phyloP scores from a whole-genome alignment of 345 rosid species.

The Bruguiera sexangula region DNA sequence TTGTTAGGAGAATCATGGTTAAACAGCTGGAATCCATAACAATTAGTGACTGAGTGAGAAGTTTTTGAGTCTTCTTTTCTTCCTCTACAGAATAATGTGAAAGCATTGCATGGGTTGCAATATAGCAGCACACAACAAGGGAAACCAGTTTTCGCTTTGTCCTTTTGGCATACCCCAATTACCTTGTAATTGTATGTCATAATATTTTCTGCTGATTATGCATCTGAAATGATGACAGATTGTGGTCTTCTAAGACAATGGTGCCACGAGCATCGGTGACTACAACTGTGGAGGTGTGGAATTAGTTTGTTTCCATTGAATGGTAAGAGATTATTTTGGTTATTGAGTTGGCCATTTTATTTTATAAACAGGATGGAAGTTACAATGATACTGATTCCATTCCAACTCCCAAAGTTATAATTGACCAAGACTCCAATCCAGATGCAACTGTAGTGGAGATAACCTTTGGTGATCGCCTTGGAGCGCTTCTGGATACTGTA shows the following conservation, averaged over 20 bases:
- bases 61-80: neutral
- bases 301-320: neutral
- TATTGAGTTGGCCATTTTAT: conserved; percentile 18
- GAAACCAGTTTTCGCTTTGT: neutral
- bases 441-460: conserved; percentile 84
- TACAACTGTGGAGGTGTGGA: conserved; percentile 72
- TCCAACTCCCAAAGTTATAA: conserved; percentile 90
- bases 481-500: conserved; percentile 95
- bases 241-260: conserved; percentile 35
- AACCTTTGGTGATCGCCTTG: conserved; percentile 97
- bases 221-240: conserved; percentile 37
- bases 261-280: conserved; percentile 57
- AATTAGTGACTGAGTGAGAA: neutral
- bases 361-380: conserved; percentile 56
- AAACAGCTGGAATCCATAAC: neutral
- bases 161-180: neutral
- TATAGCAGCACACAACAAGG: neutral
- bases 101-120: neutral
- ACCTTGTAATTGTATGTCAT: neutral
- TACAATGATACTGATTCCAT: conserved; percentile 50
- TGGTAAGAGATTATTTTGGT: conserved; percentile 7
- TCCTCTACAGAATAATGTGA: neutral
- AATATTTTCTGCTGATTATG: conserved; percentile 7
- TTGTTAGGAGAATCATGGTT: neutral
- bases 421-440: conserved; percentile 90